Evolutionary conservation across 306 rosid genomes (phyloP), one percentile per base, ranked within the genome.

Genomic region (Gleditsia sinensis): DNA sequence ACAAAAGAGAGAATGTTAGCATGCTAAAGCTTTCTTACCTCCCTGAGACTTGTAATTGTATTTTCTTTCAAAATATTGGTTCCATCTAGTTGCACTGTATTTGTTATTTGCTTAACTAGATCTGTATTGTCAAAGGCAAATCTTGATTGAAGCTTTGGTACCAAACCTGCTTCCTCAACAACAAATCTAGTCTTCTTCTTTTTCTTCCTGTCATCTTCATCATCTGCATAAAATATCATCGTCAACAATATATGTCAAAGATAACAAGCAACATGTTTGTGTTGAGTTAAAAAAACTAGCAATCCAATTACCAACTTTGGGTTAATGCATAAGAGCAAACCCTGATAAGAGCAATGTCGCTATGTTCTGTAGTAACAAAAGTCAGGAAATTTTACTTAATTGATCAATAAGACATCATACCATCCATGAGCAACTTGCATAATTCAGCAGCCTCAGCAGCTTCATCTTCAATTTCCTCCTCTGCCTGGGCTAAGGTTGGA

Each of bases 381-480:
- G 27, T 49, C 2, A 58, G 60, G 32, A 57, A 69, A 30, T 59
- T 56, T 56, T 19, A 42, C 66, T 73, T n/a, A 25, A 58, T 63
- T 59, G 19, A 25, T 30, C 61, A 75, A 32, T 20, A 70, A 68
- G 19, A 66, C 77, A 25, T 16, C 88, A 79, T 88, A 94, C 98
- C 96, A 74, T 91, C 98, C 94, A 91, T 85, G 58, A 94, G 98
- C 81, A 94, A 78, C 83, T 88, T 80, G 90, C 90, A 81, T 69
- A 94, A 75, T 61, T 91, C 98, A 7, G 96, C 91, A 9, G 98
- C 97, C 89, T 94, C 97, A 34, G 97, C 92, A 13, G 86, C 91
- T 62, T 94, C 96, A 84, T 94, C 98, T 86, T 94, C 96, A 53
- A 81, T 85, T 78, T 90, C 98, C 82, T 94, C 98, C 72, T 90